Conservation (phyloP, 2,329 filamentous ascomycete species). For the Hymenoscyphus albidus region DNA sequence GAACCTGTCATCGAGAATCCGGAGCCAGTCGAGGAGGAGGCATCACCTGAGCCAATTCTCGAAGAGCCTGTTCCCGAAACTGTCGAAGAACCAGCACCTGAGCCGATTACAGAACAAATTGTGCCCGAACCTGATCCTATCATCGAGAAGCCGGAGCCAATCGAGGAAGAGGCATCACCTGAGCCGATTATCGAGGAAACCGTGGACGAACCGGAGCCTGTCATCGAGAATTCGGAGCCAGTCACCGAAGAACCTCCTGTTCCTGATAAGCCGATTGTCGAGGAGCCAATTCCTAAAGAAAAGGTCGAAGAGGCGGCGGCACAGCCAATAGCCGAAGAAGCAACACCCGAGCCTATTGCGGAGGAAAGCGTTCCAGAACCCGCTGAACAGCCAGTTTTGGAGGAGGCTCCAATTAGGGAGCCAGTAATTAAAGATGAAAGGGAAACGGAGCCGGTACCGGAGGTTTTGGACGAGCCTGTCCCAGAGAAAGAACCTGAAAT, state of each 20-base stretch:
- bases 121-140: neutral
- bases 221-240: neutral
- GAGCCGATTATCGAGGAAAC: neutral
- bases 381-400: neutral
- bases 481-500: neutral
- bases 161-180: neutral
- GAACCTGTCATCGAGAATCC: neutral
- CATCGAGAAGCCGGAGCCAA: neutral
- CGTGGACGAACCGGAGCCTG: neutral
- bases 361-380: neutral
- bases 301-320: neutral
- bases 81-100: neutral
- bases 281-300: slow-evolving; percentile 2
- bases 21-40: neutral
- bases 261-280: neutral
- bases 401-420: neutral
- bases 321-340: neutral
- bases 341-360: no score
- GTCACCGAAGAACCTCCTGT: neutral
- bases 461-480: neutral
- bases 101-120: neutral
- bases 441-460: neutral
- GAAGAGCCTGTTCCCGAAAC: neutral
- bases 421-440: neutral
- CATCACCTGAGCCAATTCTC: neutral